These are phyloP conservation scores for Lenzites betulinus DNA, from an alignment of 768 basidiomycete species.

Conservation along the genomic window DNA sequence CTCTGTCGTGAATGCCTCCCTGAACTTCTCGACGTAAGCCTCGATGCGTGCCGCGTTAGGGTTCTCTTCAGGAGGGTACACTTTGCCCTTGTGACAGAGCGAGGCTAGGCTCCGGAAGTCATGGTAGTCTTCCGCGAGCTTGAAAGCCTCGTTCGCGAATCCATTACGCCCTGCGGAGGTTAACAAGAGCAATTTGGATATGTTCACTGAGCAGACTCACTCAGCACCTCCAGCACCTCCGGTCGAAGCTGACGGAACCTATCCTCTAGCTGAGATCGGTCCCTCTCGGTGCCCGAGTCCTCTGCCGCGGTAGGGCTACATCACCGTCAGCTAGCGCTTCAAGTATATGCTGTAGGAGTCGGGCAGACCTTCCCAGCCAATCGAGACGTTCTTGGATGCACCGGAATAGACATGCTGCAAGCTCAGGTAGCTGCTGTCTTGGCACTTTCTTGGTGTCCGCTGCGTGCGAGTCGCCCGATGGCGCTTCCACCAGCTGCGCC, in stretches of 20 bases:
- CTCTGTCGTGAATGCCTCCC: constrained; percentile 83
- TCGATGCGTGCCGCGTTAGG: constrained; percentile 64
- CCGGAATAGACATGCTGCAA: constrained; percentile 63
- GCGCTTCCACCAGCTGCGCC: constrained; percentile 48
- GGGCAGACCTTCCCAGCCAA: constrained; percentile 58
- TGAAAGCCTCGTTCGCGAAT: constrained; percentile 69
- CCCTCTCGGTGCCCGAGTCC: constrained; percentile 52
- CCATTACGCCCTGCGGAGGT: constrained; percentile 59
- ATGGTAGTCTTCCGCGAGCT: constrained; percentile 81
- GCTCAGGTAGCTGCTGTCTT: constrained; percentile 59
- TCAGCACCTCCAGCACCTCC: constrained; percentile 75
- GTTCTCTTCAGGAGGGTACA: constrained; percentile 65
- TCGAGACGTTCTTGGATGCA: constrained; percentile 68
- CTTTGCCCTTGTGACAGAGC: constrained; percentile 70
- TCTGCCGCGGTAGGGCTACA: constrained; percentile 48
- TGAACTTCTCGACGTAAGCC: constrained; percentile 74
- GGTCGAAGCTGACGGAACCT: constrained; percentile 74
- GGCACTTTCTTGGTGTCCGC: constrained; percentile 39
- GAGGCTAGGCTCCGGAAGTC: constrained; percentile 87
- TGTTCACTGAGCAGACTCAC: constrained; percentile 46
- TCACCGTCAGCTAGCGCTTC: too few relatives aligned
- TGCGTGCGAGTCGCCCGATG: constrained; percentile 34
- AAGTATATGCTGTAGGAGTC: background rate
- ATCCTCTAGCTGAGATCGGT: constrained; percentile 60
- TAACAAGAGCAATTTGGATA: background rate